A percentile compares a stretch with the other conserved stretches of the same genome.
These are phyloP conservation scores for Boletus sp. DNA, from an alignment of 768 basidiomycete species.

Conservation along the genomic window DNA sequence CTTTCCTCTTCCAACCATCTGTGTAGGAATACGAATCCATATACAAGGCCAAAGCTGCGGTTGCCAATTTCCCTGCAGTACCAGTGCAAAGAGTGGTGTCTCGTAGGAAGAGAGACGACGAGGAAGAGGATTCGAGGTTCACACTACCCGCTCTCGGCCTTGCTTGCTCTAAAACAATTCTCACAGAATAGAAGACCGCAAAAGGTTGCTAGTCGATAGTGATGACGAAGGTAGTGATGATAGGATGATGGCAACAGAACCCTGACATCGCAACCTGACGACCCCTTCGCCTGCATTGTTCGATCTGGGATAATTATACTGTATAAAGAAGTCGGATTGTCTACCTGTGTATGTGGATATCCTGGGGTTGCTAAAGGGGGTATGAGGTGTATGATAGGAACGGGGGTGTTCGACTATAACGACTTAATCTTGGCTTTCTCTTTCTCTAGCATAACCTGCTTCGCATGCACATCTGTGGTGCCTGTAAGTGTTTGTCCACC, in stretches of 20 bases:
- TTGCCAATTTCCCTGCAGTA: slow-evolving; percentile 53
- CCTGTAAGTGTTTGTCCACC: slow-evolving; percentile 1
- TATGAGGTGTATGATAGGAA: slow-evolving; percentile 7
- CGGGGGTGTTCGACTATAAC: slow-evolving; percentile 40
- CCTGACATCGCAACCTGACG: slow-evolving; percentile 6
- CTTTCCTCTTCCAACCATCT: not conserved
- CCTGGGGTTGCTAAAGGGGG: slow-evolving; percentile 9
- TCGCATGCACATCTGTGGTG: slow-evolving; percentile 70
- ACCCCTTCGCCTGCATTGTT: not conserved
- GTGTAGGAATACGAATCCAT: slow-evolving; percentile 89
- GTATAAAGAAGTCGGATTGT: slow-evolving; percentile 20
- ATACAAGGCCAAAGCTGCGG: slow-evolving; percentile 72
- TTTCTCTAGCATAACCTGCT: slow-evolving; percentile 76
- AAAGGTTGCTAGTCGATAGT: slow-evolving; percentile 37
- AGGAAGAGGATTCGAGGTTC: slow-evolving; percentile 58
- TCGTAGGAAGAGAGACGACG: slow-evolving; percentile 70
- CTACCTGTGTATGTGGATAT: slow-evolving; percentile 16
- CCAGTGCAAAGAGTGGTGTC: slow-evolving; percentile 41
- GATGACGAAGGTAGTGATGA: slow-evolving; percentile 32
- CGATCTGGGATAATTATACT: slow-evolving; percentile 20
- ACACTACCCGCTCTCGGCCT: not conserved
- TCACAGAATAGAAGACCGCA: slow-evolving; percentile 42
- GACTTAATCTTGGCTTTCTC: slow-evolving; percentile 82
- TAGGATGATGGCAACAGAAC: slow-evolving; percentile 35
- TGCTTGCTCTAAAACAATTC: not conserved